Conservation (phyloP, 2,329 filamentous ascomycete species). For the Colletotrichum paranaense region DNA sequence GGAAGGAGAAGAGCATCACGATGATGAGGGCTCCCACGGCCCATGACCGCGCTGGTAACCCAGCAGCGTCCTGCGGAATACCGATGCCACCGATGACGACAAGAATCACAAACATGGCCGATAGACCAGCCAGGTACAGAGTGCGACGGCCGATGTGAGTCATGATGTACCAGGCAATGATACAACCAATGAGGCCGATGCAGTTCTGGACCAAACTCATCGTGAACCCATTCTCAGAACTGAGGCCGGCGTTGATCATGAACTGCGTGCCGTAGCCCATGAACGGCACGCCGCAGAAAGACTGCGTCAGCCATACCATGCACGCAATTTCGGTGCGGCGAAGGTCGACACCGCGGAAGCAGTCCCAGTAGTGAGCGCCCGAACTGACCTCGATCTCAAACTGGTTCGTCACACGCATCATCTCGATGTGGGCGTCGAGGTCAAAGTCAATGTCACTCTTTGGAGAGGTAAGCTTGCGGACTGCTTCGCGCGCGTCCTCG, state of each 20-base stretch:
- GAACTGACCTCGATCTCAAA: slow-evolving; percentile 43
- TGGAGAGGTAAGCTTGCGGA: slow-evolving; percentile 29
- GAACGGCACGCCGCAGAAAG: slow-evolving; percentile 39
- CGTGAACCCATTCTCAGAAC: slow-evolving; percentile 44
- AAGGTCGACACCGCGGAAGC: slow-evolving; percentile 39
- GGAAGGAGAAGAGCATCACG: slow-evolving; percentile 57
- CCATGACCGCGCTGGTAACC: slow-evolving; percentile 53
- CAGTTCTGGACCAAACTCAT: slow-evolving; percentile 53
- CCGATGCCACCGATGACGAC: slow-evolving; percentile 47
- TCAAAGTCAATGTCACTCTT: slow-evolving; percentile 38
- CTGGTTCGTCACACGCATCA: slow-evolving; percentile 44
- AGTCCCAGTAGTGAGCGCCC: slow-evolving; percentile 36
- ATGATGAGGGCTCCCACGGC: slow-evolving; percentile 52
- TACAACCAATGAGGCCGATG: slow-evolving; percentile 55
- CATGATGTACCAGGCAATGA: slow-evolving; percentile 53
- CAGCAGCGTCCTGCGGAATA: slow-evolving; percentile 40
- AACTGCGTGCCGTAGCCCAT: slow-evolving; percentile 35
- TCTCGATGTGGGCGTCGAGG: slow-evolving; percentile 38
- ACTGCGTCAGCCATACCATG: slow-evolving; percentile 42
- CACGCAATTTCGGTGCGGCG: slow-evolving; percentile 44
- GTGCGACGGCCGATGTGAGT: slow-evolving; percentile 52
- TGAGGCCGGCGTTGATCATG: slow-evolving; percentile 41
- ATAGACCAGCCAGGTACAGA: slow-evolving; percentile 52
- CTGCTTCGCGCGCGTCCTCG: slow-evolving; percentile 37
- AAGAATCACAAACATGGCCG: slow-evolving; percentile 52